Evolutionary conservation across 768 basidiomycete genomes (phyloP).

Genomic region (Polyporus arcularius): DNA sequence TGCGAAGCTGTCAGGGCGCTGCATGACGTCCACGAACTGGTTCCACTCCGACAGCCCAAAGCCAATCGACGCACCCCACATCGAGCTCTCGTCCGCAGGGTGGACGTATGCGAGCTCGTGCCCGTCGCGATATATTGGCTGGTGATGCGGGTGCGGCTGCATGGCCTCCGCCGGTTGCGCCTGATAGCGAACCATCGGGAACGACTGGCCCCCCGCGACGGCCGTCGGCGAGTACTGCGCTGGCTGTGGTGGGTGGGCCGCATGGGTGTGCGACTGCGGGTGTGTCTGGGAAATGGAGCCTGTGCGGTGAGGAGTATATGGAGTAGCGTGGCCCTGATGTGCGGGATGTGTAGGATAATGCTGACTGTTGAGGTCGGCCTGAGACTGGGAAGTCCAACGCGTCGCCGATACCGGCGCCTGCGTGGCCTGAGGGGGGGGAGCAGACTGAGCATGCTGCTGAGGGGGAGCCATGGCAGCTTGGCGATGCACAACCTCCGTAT

Average conservation of each 20-base stretch:
- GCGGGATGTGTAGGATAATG: constrained; percentile 7
- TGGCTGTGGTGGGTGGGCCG: not conserved
- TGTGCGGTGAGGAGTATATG: not conserved
- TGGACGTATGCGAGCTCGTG: constrained; percentile 34
- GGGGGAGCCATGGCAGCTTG: not conserved
- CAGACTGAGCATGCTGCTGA: not conserved
- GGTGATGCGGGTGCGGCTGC: constrained; percentile 13
- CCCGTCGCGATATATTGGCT: constrained; percentile 8
- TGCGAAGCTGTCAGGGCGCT: constrained; percentile 38
- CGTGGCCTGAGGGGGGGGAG: constrained; percentile 11
- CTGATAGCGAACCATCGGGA: constrained; percentile 5
- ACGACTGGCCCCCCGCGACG: not conserved
- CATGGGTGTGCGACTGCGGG: constrained; percentile 8
- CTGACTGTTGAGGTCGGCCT: constrained; percentile 2
- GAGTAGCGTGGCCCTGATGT: not conserved
- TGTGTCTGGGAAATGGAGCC: not conserved
- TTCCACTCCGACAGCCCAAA: constrained; percentile 80
- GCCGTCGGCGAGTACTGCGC: not conserved
- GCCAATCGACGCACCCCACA: constrained; percentile 77
- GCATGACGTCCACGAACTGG: constrained; percentile 64
- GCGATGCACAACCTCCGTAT: not conserved
- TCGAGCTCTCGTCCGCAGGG: constrained; percentile 59
- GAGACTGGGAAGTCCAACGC: constrained; percentile 22
- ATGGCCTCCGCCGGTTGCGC: constrained; percentile 1
- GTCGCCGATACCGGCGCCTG: constrained; percentile 27